Evolutionary conservation across 352 stramenopile genomes (phyloP), one percentile per base, ranked within the genome.

Genomic region (Globisporangium echinulatum): DNA sequence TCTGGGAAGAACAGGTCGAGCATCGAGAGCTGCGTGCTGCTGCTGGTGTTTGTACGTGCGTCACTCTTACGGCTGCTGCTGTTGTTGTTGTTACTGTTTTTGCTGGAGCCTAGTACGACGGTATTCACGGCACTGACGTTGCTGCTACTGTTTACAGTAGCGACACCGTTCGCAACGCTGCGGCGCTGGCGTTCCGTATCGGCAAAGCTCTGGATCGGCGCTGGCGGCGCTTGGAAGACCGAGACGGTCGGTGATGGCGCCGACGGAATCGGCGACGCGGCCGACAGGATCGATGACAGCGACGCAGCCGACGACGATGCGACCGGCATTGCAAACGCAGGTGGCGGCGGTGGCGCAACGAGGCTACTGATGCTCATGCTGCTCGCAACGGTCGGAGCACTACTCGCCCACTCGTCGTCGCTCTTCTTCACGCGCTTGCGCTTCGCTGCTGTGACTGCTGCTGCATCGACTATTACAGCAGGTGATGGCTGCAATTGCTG

Each of bases 1-100:
- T 51, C 52, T 3, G 81, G 75, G 52, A 87, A 90, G 55, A 81
- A 88, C 17, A 87, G 69, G 11, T 90, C 81, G 33, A 77, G 81
- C 53, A 90, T 66, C 5, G 78, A 85, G 61, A 72, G 67, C 64
- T 55, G 42, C 15, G 25, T 33, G 25, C 25, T 33, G 25, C 25
- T 33, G 25, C 25, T 33, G 14, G 52, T 19, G 33, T 13, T 64
- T 19, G 15, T 15, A 42, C 25, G 25, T 33, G 25, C 25, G 25
- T 33, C 25, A 33, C 17, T 56, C n/a, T 37, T 37, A 36, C 17
- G 25, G 39, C 17, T 57, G 37, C 46, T 58, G 14, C 52, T 61
- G 3, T 48, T 49, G 42, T 53, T 51, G 25, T 44, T 58, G 49
- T 36, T 8, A 13, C 55, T 38, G 48, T 17, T 56, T 56, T 46